Base-by-base conservation (phyloP, 345 rosid species). In the Gossypium anomalum region DNA sequence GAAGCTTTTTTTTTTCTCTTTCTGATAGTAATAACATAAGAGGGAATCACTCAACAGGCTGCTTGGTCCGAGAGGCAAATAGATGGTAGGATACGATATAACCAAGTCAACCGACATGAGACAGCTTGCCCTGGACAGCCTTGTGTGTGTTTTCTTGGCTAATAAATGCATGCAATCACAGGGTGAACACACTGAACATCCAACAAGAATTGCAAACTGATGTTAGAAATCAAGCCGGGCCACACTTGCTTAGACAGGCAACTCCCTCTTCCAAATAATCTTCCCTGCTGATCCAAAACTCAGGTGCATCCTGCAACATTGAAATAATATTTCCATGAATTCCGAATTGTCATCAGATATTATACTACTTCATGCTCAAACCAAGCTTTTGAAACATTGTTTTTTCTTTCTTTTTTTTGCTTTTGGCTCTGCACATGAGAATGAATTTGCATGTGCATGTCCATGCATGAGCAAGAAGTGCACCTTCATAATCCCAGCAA, bases 401-500 rank as follows among this genome's bases (percentile, higher is more conserved):
- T 41, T 22, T 57, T 5, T 58, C 44, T 44, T 34, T 34, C 41
- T 34, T 34, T 34, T 34, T 34, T 4, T 7, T 34, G 41, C 16
- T 66, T 44, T 66, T 44, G 55, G 34, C 23, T 14, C 10, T 25
- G 19, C 23, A 61, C 4, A 60, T 55, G 38, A 23, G 9, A 12
- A 45, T 16, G 29, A 67, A 56, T 38, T 56, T 19, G 15, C 4
- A 23, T 52, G 59, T 41, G 34, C 61, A 60, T 23, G 23, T 7
- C 8, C 22, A 67, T 7, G 67, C 11, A 67, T 47, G 43, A 68
- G 14, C 25, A 23, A 51, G 23, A 51, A 3, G 75, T 27, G 23
- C 73, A 94, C 99, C 97, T 91, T 95, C 98, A 93, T 95, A 81
- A 95, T 95, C 71, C 98, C 98, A 7, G 99, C 99, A 77, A 95